Percentiles rank a stretch among this genome's conserved stretches.
phyloP scores from a whole-genome alignment of 345 rosid genomes.

The Rhizophora mangle region DNA sequence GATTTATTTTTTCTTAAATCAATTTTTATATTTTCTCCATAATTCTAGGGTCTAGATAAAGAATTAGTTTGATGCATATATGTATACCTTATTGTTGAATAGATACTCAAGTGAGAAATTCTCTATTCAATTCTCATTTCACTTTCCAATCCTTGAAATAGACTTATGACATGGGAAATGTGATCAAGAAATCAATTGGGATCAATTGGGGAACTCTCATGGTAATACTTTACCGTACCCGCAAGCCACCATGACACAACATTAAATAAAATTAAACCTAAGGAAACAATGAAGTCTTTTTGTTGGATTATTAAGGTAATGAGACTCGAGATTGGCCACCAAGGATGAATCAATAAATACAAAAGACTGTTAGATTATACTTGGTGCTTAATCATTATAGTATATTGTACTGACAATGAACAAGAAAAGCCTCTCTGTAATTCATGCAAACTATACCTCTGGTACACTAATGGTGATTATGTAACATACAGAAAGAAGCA shows the following conservation, averaged over 20 bases:
- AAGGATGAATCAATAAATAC: constrained; percentile 25
- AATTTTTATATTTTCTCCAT: too few relatives aligned
- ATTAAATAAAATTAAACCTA: constrained; percentile 6
- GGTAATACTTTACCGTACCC: constrained; percentile 67
- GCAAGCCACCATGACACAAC: constrained; percentile 19
- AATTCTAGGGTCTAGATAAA: too few relatives aligned
- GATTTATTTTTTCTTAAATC: too few relatives aligned
- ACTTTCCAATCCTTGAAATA: constrained; percentile 77
- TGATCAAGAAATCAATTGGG: constrained; percentile 70
- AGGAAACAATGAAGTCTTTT: background rate
- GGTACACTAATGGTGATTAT: background rate
- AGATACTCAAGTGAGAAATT: too few relatives aligned
- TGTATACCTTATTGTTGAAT: too few relatives aligned
- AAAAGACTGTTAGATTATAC: background rate
- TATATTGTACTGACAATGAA: too few relatives aligned
- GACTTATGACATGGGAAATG: constrained; percentile 87
- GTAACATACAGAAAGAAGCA: background rate
- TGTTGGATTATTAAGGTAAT: constrained; percentile 49
- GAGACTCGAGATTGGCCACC: constrained; percentile 92
- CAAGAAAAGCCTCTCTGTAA: background rate
- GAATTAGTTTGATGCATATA: too few relatives aligned
- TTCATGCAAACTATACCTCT: background rate
- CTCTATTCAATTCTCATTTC: too few relatives aligned
- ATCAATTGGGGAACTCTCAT: constrained; percentile 81
- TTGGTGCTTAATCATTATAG: too few relatives aligned